A percentile compares a stretch with the other conserved stretches of the same genome.
Conservation (phyloP, 768 basidiomycete species). For the Mycena vulgaris region DNA sequence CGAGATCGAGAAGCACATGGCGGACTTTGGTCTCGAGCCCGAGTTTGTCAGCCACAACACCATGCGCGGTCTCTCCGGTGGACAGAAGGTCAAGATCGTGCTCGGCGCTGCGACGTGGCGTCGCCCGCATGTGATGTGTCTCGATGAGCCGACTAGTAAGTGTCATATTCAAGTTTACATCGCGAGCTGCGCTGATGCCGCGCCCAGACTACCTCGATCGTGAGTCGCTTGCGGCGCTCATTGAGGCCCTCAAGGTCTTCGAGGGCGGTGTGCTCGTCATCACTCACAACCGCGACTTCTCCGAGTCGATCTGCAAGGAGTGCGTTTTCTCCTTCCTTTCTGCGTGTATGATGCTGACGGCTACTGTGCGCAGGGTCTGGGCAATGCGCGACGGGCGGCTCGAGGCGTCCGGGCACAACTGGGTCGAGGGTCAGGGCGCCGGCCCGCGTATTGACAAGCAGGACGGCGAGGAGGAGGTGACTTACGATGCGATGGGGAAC, state of each 20-base stretch:
- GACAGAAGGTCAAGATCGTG: slow-evolving; percentile 99
- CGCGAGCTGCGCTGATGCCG: slow-evolving; percentile 19
- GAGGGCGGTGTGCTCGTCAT: slow-evolving; percentile 99
- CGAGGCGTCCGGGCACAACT: slow-evolving; percentile 98
- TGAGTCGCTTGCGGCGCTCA: slow-evolving; percentile 98
- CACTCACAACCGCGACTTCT: slow-evolving; percentile 99
- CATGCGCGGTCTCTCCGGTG: slow-evolving; percentile 98
- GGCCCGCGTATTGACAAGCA: slow-evolving; percentile 96
- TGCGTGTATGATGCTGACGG: slow-evolving; percentile 8
- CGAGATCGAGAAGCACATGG: slow-evolving; percentile 99
- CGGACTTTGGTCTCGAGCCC: slow-evolving; percentile 98
- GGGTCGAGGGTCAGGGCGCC: slow-evolving; percentile 98
- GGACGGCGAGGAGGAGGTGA: slow-evolving; percentile 90
- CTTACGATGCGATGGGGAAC: slow-evolving; percentile 99
- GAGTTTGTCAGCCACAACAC: slow-evolving; percentile 99
- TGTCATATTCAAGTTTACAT: slow-evolving; percentile 23
- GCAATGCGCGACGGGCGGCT: slow-evolving; percentile 98
- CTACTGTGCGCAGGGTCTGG: slow-evolving; percentile 76
- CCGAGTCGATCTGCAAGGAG: slow-evolving; percentile 97
- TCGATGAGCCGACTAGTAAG: slow-evolving; percentile 96
- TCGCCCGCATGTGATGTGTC: slow-evolving; percentile 96
- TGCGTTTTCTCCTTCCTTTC: slow-evolving; percentile 39
- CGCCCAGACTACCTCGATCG: slow-evolving; percentile 95
- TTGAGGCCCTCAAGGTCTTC: slow-evolving; percentile 97
- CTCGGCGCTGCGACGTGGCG: slow-evolving; percentile 99